Base-by-base conservation (phyloP, 345 rosid genomes). In the Triadica sebifera region DNA sequence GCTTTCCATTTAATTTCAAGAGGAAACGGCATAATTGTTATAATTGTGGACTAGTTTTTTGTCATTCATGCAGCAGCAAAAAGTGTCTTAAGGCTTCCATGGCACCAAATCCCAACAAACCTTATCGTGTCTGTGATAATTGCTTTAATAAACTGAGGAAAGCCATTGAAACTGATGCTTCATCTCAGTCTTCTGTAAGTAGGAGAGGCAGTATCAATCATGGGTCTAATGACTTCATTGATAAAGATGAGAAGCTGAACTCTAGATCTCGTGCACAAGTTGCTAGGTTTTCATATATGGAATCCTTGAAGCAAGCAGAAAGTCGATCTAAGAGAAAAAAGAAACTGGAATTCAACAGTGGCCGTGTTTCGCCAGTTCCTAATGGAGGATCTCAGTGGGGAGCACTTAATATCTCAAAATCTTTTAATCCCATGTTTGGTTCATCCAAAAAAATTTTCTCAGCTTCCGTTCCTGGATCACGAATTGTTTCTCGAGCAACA, bases 401-500 rank as follows among this genome's bases (percentile, higher is more conserved):
- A 77, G 88, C 88, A 17, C 85, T 87, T n/a, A 89, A 85, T 81
- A 83, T 87, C 64, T 84, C 96, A 60, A 93, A 90, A 82, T 89
- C 98, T 69, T 85, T 92, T 60, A 90, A 88, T 84, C 97, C 96
- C 25, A 87, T 87, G 76, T 95, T 93, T 80, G 96, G 94, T 77
- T 87, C 99, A 69, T 95, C 99, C 57, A 95, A 95, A 85, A 95
- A 93, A 77, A 88, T 91, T 78, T 95, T 93, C 86, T 95, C 99
- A 47, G 99, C 97, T 72, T 95, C 99, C 74, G 98, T 95, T 85
- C 99, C 99, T 79, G 99, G 99, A 71, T 95, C 99, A 56, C 84
- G 99, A 87, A 93, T 95, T 77, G 94, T 88, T 63, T 95, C 99
- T 73, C 96, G 99, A 71, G 98, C 98, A 86, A 91, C 98, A 76